Conservation (phyloP, 495 filamentous ascomycete genomes). For the Elasticomyces elasticus region DNA sequence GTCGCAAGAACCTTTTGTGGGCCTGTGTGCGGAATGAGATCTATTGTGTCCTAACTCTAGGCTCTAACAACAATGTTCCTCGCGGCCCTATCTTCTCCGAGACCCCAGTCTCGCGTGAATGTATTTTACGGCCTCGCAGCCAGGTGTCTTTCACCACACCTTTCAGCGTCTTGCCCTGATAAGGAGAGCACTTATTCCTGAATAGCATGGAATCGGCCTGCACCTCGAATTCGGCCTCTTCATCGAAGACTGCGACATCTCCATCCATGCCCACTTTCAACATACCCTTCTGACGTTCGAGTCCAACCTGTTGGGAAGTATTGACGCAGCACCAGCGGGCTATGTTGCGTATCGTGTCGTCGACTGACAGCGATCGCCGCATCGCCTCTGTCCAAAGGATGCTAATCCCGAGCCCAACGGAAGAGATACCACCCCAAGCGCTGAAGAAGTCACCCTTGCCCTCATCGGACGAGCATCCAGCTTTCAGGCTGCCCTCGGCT, state of each 20-base stretch:
- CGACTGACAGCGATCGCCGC: constrained; percentile 42
- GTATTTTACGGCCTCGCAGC: constrained; percentile 71
- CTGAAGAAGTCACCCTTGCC: constrained; percentile 77
- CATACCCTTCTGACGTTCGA: constrained; percentile 74
- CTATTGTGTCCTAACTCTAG: not conserved
- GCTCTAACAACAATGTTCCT: constrained; percentile 54
- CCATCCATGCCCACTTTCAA: constrained; percentile 79
- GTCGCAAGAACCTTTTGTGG: not conserved
- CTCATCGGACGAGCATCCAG: constrained; percentile 18
- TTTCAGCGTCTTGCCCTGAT: constrained; percentile 70
- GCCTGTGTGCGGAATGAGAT: not conserved
- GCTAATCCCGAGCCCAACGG: constrained; percentile 80
- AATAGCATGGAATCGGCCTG: constrained; percentile 61
- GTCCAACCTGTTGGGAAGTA: constrained; percentile 82
- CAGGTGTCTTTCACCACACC: constrained; percentile 86
- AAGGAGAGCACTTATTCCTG: constrained; percentile 89
- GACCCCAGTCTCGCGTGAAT: constrained; percentile 53
- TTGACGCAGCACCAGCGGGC: constrained; percentile 76
- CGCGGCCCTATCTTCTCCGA: constrained; percentile 44
- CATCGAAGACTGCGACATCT: constrained; percentile 89
- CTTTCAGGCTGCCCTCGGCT: not conserved
- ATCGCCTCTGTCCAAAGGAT: constrained; percentile 77
- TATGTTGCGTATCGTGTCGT: constrained; percentile 55
- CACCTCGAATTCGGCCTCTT: constrained; percentile 65
- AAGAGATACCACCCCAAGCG: constrained; percentile 93